Evolutionary conservation across 306 rosid species (phyloP).

Genomic region (Malus sylvestris): DNA sequence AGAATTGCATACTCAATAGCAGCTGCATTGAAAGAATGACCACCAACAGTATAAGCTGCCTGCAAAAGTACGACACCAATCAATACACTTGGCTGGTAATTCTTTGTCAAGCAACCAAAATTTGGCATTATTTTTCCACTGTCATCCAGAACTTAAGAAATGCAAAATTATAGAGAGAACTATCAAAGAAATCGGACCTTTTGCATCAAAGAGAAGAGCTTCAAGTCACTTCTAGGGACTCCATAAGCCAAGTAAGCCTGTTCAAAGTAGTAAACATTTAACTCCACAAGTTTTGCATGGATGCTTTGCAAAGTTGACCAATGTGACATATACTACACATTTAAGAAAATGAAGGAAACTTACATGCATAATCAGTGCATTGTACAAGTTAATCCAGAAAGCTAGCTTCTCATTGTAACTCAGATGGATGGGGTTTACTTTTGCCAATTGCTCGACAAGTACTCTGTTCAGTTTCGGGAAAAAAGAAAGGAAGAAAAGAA

Average conservation of each 20-base stretch:
- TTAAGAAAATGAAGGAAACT: constrained; percentile 12
- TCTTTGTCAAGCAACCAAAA: not conserved
- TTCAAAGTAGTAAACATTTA: not conserved
- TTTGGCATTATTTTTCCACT: not conserved
- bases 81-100: not conserved
- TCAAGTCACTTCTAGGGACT: constrained; percentile 73
- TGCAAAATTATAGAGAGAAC: not conserved
- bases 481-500: not conserved
- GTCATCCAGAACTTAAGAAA: not conserved
- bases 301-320: not conserved
- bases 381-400: constrained; percentile 73
- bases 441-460: constrained; percentile 73
- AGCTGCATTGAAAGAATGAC: constrained; percentile 64
- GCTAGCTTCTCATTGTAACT: constrained; percentile 58
- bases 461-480: constrained; percentile 26
- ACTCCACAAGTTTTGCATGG: not conserved
- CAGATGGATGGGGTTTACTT: constrained; percentile 59
- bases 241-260: constrained; percentile 85
- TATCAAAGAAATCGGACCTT: constrained; percentile 37
- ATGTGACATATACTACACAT: not conserved
- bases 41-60: constrained; percentile 75
- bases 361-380: constrained; percentile 75
- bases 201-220: constrained; percentile 71
- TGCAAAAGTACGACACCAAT: constrained; percentile 4
- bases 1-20: constrained; percentile 58